phyloP scores from a whole-genome alignment of 2,329 filamentous ascomycete genomes.

The Aspergillus tubingensis region DNA sequence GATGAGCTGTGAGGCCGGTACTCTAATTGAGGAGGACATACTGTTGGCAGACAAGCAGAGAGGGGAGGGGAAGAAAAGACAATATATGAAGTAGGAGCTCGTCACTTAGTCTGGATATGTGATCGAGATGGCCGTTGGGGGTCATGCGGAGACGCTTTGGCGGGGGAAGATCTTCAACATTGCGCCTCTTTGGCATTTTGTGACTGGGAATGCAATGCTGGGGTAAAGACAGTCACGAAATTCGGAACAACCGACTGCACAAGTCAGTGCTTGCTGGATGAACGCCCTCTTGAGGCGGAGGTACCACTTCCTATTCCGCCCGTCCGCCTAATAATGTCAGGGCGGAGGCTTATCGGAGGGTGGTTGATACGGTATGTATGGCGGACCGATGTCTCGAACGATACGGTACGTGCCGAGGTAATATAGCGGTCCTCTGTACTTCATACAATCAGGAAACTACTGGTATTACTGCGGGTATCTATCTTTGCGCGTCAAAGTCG shows the following conservation, averaged over 20 bases:
- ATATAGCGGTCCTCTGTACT: not conserved
- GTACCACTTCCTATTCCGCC: not conserved
- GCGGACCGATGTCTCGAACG: not conserved
- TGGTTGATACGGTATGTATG: not conserved
- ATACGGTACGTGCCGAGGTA: not conserved
- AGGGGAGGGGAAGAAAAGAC: constrained; percentile 69
- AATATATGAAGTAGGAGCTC: constrained; percentile 85
- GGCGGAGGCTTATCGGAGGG: constrained; percentile 12
- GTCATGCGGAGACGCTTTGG: constrained; percentile 49
- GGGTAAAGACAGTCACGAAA: not conserved
- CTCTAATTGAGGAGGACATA: constrained; percentile 32
- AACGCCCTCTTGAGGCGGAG: not conserved
- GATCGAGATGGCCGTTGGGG: constrained; percentile 50
- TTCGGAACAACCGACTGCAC: not conserved
- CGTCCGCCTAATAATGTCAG: not conserved
- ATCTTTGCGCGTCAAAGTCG: not conserved
- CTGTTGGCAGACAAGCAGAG: constrained; percentile 67
- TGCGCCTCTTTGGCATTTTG: constrained; percentile 39
- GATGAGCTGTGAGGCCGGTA: not conserved
- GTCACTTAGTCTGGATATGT: constrained; percentile 74
- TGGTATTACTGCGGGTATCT: not conserved
- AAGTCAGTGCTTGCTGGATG: not conserved
- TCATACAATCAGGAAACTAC: not conserved
- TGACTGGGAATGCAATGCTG: not conserved
- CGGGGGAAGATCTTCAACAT: constrained; percentile 27